Evolutionary conservation across 225 moss, liverwort and hornwort species (phyloP), one percentile per base, ranked within the genome.

Genomic region (Pseudisothecium myosuroides): DNA sequence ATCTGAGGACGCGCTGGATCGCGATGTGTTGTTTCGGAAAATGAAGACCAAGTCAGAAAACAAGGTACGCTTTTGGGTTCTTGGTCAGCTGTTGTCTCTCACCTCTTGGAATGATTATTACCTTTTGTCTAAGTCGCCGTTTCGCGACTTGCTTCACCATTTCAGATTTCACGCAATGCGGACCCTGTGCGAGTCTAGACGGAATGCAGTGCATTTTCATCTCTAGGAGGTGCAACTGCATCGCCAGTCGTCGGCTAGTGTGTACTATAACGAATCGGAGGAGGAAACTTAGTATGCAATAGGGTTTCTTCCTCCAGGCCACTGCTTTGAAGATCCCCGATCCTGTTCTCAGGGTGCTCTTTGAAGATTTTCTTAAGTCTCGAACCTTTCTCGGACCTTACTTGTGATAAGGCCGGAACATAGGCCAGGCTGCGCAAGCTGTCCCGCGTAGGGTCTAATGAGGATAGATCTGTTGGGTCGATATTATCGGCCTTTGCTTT

Each of bases 11-110:
- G 92, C 86, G 64, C 83, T 96, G 88, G 96, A 97, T 89, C 95
- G 98, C 65, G 98, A 98, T 90, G 61, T 89, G 85, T 88, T 98
- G 61, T 98, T 98, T 90, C 91, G 98, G 77, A 98, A 96, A 92
- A 95, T 98, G 89, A 93, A 94, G 90, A 89, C 95, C 72, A 98
- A 98, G 94, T 89, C 96, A n/a, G 98, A 98, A 47, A 98, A 98
- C 74, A 98, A 98, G 97, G 98, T 98, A 50, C 32, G 72, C 54
- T 66, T 63, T 54, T 65, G 65, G 73, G 65, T 78, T 85, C 62
- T 74, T 83, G 75, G 67, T 67, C 9, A 50, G 50, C 65, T 88
- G 19, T 59, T 56, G 76, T 54, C 71, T 77, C 54, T 62, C 63
- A 24, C 74, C 60, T 41, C 41, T 88, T 68, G 88, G 36, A 41